Evolutionary conservation across 2,329 filamentous ascomycete genomes (phyloP), one percentile per base, ranked within the genome.

Genomic region (Penicillium sp.): DNA sequence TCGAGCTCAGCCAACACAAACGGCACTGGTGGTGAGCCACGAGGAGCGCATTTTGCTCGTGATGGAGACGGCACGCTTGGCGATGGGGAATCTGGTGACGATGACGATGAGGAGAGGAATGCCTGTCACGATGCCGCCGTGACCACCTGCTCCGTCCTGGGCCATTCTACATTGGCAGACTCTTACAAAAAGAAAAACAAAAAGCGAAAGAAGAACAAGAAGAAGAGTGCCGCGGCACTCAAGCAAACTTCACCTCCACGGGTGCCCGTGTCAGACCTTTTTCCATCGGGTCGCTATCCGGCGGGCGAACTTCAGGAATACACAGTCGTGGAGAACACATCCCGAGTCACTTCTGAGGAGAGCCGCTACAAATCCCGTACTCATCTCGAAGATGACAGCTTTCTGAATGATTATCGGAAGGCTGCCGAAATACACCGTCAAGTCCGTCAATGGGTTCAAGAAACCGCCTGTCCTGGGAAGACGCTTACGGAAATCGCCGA

Each of bases 351-450:
- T 2, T 67, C 60, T 49, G 74, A 76, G 53, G 76, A 79, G 62
- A 58, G 68, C 43, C 68, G 74, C 29, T 67, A 75, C 49, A 51
- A 72, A 18, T 56, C 63, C 9, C 63, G 63, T n/a, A 35, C 64
- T 11, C 65, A 72, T 45, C 65, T 70, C 45, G 66, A 73, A 57
- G 74, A 77, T 50, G 66, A 71, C 24, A 68, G 66, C 9, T 79
- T 78, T 55, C 66, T 81, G 24, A 66, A 64, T 25, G 70, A 81
- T 48, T 81, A 81, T 60, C 76, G 78, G 41, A 71, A 80, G 61
- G 78, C 76, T 8, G 78, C 78, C 0, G 78, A 81, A 56, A 68
- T 78, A 39, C 78, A 81, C 60, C 72, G 78, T 39, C 74, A 81
- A 60, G 75, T 78, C 40, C 74, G 78, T 26, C 71, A 72, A 38